Evolutionary conservation across 495 filamentous ascomycete genomes (phyloP).

Genomic region (Neurospora sp.): DNA sequence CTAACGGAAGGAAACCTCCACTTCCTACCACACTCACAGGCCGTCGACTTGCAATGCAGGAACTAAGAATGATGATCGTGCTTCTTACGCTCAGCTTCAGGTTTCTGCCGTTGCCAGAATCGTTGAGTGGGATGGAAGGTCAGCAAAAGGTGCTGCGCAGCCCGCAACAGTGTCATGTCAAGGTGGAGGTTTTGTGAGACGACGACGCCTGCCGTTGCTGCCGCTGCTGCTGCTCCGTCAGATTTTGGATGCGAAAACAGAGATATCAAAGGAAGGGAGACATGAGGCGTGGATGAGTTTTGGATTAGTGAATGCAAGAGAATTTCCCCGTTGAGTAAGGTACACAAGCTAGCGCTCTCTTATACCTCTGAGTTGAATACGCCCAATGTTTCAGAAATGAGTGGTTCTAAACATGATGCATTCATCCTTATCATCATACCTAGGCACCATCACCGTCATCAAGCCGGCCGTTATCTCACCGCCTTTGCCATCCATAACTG

Average conservation of each 20-base stretch:
- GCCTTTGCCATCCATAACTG: neutral
- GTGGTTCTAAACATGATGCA: neutral
- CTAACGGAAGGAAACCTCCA: neutral
- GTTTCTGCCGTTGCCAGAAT: conserved; percentile 16
- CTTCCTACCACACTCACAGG: conserved; percentile 2
- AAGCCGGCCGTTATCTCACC: neutral
- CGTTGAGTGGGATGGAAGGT: neutral
- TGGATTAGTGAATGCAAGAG: neutral
- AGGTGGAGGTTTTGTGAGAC: neutral
- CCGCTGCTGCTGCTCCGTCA: neutral
- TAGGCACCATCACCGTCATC: neutral
- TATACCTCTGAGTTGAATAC: neutral
- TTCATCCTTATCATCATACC: neutral
- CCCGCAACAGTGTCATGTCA: neutral
- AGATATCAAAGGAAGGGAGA: neutral
- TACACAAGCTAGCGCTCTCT: neutral
- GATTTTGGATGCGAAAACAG: neutral
- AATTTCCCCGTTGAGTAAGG: neutral
- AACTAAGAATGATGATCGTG: conserved; percentile 17
- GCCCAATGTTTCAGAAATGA: neutral
- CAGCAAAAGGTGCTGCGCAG: neutral
- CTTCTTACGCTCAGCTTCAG: conserved; percentile 18
- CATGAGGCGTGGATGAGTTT: neutral
- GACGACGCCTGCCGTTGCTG: neutral
- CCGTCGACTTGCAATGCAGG: conserved; percentile 16